Evolutionary conservation across 345 rosid species (phyloP), one percentile per base, ranked within the genome.

Genomic region (Trapa incisa): DNA sequence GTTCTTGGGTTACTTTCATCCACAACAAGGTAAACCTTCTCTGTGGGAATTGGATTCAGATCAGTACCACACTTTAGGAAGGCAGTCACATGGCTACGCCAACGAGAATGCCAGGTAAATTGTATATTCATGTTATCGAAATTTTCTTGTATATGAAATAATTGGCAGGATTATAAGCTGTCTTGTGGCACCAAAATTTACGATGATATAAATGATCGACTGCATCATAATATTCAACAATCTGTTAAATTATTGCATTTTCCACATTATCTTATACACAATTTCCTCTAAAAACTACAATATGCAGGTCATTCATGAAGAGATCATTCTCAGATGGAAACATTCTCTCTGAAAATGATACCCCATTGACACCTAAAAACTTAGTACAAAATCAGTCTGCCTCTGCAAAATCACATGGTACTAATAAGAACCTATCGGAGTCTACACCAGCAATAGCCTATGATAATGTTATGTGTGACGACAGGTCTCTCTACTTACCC

Each of bases 1-100:
- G 80, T 95, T 95, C 75, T 80, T 95, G 79, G 99, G 99, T 58
- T 86, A 95, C 81, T 95, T 91, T 75, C 99, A 89, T 78, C 97
- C 99, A 53, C 97, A 95, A 66, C 81, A 77, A 72, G 94, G 85
- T 69, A 95, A 83, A 77, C 92, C 97, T 43, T 90, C 96, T 17
- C 76, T 95, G 61, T 95, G 99, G 99, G 99, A 95, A 66, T 66
- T 95, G 73, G 85, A 82, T 77, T 95, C 97, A 13, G 99, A 89
- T 68, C 99, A 95, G 76, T 93, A 91, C 69, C 79, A 80, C 71
- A 74, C 63, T 67, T 77, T 81, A 65, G 86, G 90, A 65, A 83
- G 79, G 69, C 82, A 70, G 68, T 70, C 78, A 65, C 75, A 81
- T 61, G 78, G 69, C 72, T 61, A 74, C 45, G 64, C 75, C 57